Conservation (phyloP, 257 asterid genomes). For the Solanum chaucha region DNA sequence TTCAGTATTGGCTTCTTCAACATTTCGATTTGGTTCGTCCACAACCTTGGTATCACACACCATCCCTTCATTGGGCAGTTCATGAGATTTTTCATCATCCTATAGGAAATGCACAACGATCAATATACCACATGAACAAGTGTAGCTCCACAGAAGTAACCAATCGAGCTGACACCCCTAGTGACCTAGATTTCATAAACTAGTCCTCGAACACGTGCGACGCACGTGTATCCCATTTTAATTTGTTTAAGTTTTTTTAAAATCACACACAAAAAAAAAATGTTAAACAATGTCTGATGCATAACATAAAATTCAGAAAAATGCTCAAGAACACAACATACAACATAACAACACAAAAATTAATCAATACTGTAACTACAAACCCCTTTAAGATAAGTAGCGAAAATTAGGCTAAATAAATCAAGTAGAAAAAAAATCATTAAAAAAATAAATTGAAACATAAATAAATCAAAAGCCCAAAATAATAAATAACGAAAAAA, state of each 20-base stretch:
- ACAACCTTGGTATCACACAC: slow-evolving; percentile 33
- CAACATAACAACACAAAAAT: background rate
- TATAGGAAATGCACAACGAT: slow-evolving; percentile 10
- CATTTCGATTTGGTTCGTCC: slow-evolving; percentile 23
- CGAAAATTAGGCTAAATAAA: background rate
- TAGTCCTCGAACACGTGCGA: background rate
- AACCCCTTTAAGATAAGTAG: background rate
- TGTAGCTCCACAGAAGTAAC: background rate
- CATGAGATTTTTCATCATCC: slow-evolving; percentile 46
- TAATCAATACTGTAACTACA: background rate
- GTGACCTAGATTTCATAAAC: background rate
- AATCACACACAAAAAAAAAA: background rate
- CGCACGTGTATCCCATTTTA: background rate
- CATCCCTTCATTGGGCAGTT: slow-evolving; percentile 27
- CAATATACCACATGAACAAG: background rate
- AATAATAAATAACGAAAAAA: too few species aligned
- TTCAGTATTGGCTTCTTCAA: slow-evolving; percentile 31
- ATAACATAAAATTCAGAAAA: background rate
- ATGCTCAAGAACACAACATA: background rate
- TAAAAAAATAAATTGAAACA: background rate
- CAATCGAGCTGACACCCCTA: background rate
- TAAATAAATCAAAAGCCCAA: background rate
- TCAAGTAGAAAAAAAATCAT: background rate
- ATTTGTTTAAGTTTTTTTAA: too few species aligned
- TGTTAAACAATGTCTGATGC: background rate